Conservation (phyloP, 495 filamentous ascomycete genomes). For the Penicillium longicatenatum region DNA sequence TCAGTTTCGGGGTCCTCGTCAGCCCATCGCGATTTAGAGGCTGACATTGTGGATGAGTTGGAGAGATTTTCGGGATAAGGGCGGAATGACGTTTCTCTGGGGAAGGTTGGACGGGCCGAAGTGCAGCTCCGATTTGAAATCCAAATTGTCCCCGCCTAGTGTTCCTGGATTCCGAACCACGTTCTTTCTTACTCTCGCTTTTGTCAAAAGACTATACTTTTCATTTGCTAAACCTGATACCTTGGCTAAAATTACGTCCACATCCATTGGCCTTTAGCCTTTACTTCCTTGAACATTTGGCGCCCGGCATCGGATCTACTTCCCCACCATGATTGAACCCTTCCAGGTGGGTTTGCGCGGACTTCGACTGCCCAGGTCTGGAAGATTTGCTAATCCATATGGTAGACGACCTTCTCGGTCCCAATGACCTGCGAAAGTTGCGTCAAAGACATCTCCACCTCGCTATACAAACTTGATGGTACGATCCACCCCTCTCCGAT, state of each 20-base stretch:
- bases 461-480: constrained; percentile 74
- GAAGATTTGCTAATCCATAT: constrained; percentile 3
- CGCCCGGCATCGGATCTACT: constrained; percentile 20
- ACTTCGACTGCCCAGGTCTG: background rate
- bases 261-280: background rate
- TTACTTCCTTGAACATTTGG: background rate
- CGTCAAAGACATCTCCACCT: constrained; percentile 77
- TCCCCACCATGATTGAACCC: constrained; percentile 55
- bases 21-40: constrained; percentile 82
- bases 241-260: background rate
- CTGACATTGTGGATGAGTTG: constrained; percentile 53
- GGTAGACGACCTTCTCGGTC: constrained; percentile 91
- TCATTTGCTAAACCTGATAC: background rate
- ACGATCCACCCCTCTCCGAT: constrained; percentile 12
- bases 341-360: constrained; percentile 52
- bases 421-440: constrained; percentile 89
- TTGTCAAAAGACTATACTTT: background rate
- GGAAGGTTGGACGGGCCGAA: constrained; percentile 28
- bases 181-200: constrained; percentile 8
- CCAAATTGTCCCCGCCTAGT: constrained; percentile 37
- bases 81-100: constrained; percentile 37
- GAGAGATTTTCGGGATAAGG: constrained; percentile 11
- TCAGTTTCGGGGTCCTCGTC: constrained; percentile 70
- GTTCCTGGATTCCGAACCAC: constrained; percentile 5
- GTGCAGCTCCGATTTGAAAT: constrained; percentile 38